Percentiles rank a stretch among this genome's conserved stretches.
These are phyloP conservation scores for Colletotrichum ledebouriae DNA, from an alignment of 2,329 filamentous ascomycete species.

Conservation along the genomic window DNA sequence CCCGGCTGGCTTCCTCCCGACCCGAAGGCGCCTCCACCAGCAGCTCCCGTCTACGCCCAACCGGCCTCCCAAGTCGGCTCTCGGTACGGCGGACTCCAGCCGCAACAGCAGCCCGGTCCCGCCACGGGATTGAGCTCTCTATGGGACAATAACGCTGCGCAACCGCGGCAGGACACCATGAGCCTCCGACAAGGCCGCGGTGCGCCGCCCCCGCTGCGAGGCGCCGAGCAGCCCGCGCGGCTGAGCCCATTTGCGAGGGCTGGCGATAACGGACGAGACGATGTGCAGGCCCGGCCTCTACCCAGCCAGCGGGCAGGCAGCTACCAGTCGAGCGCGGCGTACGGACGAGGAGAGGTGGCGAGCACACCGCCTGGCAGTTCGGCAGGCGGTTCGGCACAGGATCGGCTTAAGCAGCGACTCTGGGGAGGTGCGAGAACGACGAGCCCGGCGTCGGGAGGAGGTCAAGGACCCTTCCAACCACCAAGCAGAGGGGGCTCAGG, in stretches of 20 bases:
- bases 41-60: slow-evolving; percentile 67
- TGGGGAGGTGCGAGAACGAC: slow-evolving; percentile 73
- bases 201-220: slow-evolving; percentile 47
- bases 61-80: slow-evolving; percentile 60
- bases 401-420: slow-evolving; percentile 83
- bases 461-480: slow-evolving; percentile 62
- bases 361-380: slow-evolving; percentile 51
- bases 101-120: slow-evolving; percentile 49
- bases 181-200: slow-evolving; percentile 62
- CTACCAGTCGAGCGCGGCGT: slow-evolving; percentile 70
- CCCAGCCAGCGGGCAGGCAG: slow-evolving; percentile 82
- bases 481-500: slow-evolving; percentile 51
- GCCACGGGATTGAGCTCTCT: slow-evolving; percentile 65
- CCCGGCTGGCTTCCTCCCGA: slow-evolving; percentile 92
- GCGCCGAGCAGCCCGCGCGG: slow-evolving; percentile 46
- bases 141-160: slow-evolving; percentile 62
- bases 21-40: slow-evolving; percentile 77
- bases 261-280: slow-evolving; percentile 49
- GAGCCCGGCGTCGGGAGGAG: slow-evolving; percentile 62
- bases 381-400: slow-evolving; percentile 74
- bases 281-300: slow-evolving; percentile 68
- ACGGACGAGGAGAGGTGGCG: slow-evolving; percentile 46
- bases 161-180: slow-evolving; percentile 54
- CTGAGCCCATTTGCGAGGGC: slow-evolving; percentile 51
- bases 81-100: slow-evolving; percentile 64